A percentile compares a stretch with the other conserved stretches of the same genome.
Evolutionary conservation across 2,329 filamentous ascomycete species (phyloP).

Genomic region (Claviceps monticola): DNA sequence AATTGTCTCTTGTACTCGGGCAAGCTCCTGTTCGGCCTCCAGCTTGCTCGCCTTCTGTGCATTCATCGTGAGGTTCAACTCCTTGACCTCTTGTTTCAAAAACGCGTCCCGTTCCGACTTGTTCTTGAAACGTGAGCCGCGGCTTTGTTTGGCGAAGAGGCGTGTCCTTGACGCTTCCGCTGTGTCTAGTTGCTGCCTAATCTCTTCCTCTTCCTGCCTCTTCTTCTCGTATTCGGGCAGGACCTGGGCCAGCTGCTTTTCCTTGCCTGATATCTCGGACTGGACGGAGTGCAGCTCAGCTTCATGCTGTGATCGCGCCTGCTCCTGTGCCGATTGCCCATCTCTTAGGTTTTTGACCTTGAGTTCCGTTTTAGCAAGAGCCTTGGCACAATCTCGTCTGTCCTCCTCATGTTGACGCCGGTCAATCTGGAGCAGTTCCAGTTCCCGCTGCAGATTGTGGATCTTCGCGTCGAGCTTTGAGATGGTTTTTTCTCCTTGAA

Average conservation of each 20-base stretch:
- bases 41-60: conserved; percentile 74
- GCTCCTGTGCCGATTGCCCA: conserved; percentile 64
- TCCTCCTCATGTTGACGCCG: conserved; percentile 82
- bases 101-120: conserved; percentile 80
- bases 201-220: conserved; percentile 56
- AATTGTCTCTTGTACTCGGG: conserved; percentile 57
- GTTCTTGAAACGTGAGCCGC: conserved; percentile 73
- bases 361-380: conserved; percentile 73
- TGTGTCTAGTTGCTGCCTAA: conserved; percentile 59
- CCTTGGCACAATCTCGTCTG: conserved; percentile 65
- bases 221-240: conserved; percentile 62
- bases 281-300: conserved; percentile 59
- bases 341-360: conserved; percentile 72
- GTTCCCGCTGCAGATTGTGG: conserved; percentile 62
- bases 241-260: conserved; percentile 61
- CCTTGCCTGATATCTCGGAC: conserved; percentile 59
- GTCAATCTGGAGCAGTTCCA: conserved; percentile 75
- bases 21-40: conserved; percentile 73
- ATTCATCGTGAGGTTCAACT: conserved; percentile 61
- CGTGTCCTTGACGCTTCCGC: conserved; percentile 63
- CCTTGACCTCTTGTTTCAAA: conserved; percentile 66
- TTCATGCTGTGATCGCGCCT: conserved; percentile 57
- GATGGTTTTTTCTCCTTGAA: conserved; percentile 67
- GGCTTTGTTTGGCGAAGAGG: conserved; percentile 82
- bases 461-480: conserved; percentile 66